Base-by-base conservation (phyloP, 2,329 filamentous ascomycete genomes). In the Annulohypoxylon truncatum region DNA sequence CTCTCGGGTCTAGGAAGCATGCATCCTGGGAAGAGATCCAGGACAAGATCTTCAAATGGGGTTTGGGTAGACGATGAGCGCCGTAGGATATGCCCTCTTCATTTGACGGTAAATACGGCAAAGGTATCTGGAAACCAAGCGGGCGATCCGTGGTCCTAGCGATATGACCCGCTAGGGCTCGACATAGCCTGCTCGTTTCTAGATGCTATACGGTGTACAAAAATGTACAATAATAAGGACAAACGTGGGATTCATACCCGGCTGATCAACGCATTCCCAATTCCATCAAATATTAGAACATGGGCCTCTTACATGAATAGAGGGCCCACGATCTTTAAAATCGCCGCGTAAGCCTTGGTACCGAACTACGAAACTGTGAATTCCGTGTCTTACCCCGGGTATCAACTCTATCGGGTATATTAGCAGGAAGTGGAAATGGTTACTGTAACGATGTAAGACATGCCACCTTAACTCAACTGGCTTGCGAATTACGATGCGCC, bases 21-120 rank as follows among this genome's bases (percentile, higher is more conserved):
- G 87, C 96, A 78, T 84, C 85, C 24, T 98, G 96, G 94, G 90
- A 91, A 55, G 92, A 96, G 79, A 95, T 98, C 44, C 94, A 98
- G 82, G 90, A 94, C 62, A 85, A 91, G 58, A 96, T 98, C 73
- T 87, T 90, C 46, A 85, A 87, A 76, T 97, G 94, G 93, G 90
- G 92, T 74, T 79, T 98, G 67, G 94, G 94, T 4, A 87, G 86
- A 75, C 77, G 80, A 66, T 82, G 59, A 74, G 35, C 9, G 38
- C 26, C n/a, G 24, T 18, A 33, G 42, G 12, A 5, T 15, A 29
- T 18, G 8, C n/a, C 38, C 18, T 47, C 42, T 26, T 4, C 20
- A 31, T 47, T 18, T 15, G 22, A 22, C 38, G 15, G 38, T 42
- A 22, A 20, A 42, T 12, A 29, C 48, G 31, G 44, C 50, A 35